A percentile compares a stretch with the other conserved stretches of the same genome.
These are phyloP conservation scores for Hirsutella rhossiliensis DNA, from an alignment of 2,329 filamentous ascomycete genomes.

Conservation along the genomic window DNA sequence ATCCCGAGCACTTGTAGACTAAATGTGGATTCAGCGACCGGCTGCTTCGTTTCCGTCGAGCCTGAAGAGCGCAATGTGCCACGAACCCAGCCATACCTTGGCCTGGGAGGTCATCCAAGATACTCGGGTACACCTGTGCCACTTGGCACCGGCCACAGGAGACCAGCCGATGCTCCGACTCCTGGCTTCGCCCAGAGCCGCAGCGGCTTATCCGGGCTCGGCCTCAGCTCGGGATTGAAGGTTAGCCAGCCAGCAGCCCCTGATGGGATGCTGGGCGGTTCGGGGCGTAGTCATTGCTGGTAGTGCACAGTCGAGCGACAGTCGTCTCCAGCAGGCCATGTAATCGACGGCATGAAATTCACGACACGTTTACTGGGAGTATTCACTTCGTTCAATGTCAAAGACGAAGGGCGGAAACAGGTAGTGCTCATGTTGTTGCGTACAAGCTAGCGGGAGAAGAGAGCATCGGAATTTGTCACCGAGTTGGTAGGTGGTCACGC, in stretches of 20 bases:
- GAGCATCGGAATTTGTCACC: no score
- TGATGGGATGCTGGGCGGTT: slow-evolving; percentile 8
- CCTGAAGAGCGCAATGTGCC: slow-evolving; percentile 5
- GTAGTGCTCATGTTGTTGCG: no score
- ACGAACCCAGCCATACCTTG: slow-evolving; percentile 2
- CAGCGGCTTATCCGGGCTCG: slow-evolving; percentile 11
- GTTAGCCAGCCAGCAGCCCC: slow-evolving; percentile 13
- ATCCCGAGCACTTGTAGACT: not conserved
- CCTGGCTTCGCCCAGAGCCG: slow-evolving; percentile 10
- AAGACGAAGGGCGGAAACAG: no score
- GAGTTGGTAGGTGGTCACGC: no score
- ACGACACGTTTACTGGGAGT: no score
- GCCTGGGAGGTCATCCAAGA: slow-evolving; percentile 2
- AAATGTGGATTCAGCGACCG: not conserved
- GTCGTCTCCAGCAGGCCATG: not conserved
- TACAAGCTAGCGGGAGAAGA: no score
- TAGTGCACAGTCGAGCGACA: not conserved
- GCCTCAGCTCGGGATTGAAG: slow-evolving; percentile 18
- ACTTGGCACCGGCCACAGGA: slow-evolving; percentile 3
- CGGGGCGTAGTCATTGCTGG: slow-evolving; percentile 5
- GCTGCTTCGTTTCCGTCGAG: not conserved
- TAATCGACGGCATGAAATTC: no score
- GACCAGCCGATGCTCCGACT: slow-evolving; percentile 3
- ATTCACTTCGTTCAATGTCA: no score
- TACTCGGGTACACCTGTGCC: slow-evolving; percentile 4